Percentiles rank a stretch among this genome's conserved stretches.
Conservation (phyloP, 345 rosid species). For the Brassica juncea region DNA sequence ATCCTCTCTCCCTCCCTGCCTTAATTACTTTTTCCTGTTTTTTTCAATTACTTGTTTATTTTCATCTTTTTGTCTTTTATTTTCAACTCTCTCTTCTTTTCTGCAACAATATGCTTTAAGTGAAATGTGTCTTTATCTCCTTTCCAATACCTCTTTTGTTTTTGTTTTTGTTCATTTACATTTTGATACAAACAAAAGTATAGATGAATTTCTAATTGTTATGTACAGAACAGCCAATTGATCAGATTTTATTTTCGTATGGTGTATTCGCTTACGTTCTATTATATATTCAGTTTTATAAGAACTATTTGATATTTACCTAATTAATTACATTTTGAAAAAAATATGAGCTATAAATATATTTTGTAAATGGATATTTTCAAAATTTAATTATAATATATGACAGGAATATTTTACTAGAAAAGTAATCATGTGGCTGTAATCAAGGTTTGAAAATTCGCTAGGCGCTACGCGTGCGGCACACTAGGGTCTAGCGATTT, state of each 20-base stretch:
- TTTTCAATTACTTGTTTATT: neutral
- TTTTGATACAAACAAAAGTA: constrained; percentile 31
- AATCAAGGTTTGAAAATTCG: too few relatives aligned
- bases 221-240: neutral
- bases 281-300: neutral
- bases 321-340: neutral
- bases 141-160: constrained; percentile 36
- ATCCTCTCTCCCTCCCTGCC: constrained; percentile 10
- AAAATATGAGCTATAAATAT: too few relatives aligned
- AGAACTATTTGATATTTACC: neutral
- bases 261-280: neutral
- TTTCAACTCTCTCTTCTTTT: constrained; percentile 37
- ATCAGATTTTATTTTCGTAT: constrained; percentile 17
- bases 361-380: too few relatives aligned
- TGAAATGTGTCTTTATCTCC: constrained; percentile 43
- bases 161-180: constrained; percentile 32
- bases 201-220: constrained; percentile 15
- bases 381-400: too few relatives aligned
- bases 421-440: neutral
- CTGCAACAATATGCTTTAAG: constrained; percentile 43
- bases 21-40: neutral
- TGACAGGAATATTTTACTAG: neutral
- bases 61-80: constrained; percentile 13
- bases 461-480: too few relatives aligned
- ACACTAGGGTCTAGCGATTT: too few relatives aligned